Base-by-base conservation (phyloP, 2,329 filamentous ascomycete genomes). In the Tolypocladium cylindrosporum region DNA sequence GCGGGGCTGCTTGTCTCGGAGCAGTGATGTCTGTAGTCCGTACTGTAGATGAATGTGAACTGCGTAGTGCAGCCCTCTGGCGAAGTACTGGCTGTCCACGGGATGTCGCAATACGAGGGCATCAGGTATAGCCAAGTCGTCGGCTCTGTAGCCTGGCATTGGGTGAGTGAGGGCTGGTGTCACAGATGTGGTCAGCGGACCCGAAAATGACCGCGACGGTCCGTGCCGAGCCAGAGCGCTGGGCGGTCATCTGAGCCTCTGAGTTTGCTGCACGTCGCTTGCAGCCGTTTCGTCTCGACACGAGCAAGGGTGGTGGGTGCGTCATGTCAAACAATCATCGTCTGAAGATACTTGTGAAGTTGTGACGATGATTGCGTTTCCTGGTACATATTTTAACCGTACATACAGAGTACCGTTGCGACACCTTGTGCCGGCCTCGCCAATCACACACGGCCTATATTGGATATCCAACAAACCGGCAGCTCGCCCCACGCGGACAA, bases 1-100 rank as follows among this genome's bases (percentile, higher is more conserved):
- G 85, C 85, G 21, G 84, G 82, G 2, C 66, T 87, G 67, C 86
- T 86, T 71, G 81, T 86, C 13, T 86, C 85, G 60, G 84, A 86
- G 74, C 48, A 52, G 48, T 52, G 48, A 52, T 7, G 8, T n/a
- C 31, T 52, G 48, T 52, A 13, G 8, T 36, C 11, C 4, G 16
- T 34, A 36, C 16, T 36, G 48, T 52, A 21, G 14, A 37, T 52
- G 31, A 36, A n/a, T 11, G 4, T 3, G 31, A 16, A 27, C 9
- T 31, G 27, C 14, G 13, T 34, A 36, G 8, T 13, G 48, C 16
- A n/a, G 34, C 16, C 16, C 27, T 51, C 27, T 27, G 21, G 13
- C 7, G 13, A 1, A 27, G 6, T 16, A 8, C 21, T 27, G 5
- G 37, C 14, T 48, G 43, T 27, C 21, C 43, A 16, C 13, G 43